Evolutionary conservation across 225 moss, liverwort and hornwort genomes (phyloP).

Genomic region (Pleurozium schreberi): DNA sequence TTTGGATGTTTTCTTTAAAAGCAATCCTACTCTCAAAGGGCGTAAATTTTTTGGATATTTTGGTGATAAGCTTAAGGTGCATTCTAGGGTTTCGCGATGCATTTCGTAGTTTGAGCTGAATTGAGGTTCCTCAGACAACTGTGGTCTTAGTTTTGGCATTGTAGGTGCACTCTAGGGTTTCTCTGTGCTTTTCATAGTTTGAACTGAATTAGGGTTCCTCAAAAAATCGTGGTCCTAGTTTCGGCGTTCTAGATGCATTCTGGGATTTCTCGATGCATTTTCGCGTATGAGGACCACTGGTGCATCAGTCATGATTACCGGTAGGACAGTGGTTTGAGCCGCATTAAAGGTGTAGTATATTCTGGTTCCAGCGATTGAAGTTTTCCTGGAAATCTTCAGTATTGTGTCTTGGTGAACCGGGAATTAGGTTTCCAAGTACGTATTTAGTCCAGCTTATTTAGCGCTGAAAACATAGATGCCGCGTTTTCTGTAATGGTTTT

Average conservation of each 20-base stretch:
- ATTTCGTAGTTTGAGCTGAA: background rate
- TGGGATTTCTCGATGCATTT: background rate
- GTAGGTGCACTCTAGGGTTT: background rate
- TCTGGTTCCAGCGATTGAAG: background rate
- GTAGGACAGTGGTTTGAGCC: background rate
- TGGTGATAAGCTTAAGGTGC: too few relatives aligned
- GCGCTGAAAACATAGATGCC: background rate
- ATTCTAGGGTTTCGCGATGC: background rate
- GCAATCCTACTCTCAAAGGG: too few relatives aligned
- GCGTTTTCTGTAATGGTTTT: background rate
- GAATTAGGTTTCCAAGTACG: background rate
- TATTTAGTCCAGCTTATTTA: background rate
- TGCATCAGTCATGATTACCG: background rate
- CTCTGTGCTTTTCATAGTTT: background rate
- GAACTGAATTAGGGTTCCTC: background rate
- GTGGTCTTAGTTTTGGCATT: background rate
- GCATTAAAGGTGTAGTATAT: background rate
- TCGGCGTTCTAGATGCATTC: background rate
- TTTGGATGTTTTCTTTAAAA: too few relatives aligned
- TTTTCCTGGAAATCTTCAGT: background rate
- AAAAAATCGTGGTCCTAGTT: background rate
- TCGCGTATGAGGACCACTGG: background rate
- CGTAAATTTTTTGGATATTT: too few relatives aligned
- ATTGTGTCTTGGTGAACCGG: background rate
- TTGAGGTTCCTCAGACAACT: background rate